Percentiles rank a stretch among this genome's conserved stretches.
Conservation (phyloP, 2,329 filamentous ascomycete genomes). For the Beauveria varroae region DNA sequence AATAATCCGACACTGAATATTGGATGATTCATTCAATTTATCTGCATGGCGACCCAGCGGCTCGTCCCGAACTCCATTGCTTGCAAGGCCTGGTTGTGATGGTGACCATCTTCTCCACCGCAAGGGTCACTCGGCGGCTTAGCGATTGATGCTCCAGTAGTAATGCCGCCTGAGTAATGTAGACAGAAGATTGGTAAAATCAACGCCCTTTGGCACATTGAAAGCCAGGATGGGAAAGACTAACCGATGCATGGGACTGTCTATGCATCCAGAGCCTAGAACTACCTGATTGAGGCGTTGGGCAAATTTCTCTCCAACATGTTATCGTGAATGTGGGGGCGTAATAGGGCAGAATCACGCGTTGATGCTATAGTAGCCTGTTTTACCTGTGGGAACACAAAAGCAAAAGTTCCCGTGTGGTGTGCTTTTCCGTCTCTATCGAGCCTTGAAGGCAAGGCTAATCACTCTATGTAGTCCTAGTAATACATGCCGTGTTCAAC, state of each 20-base stretch:
- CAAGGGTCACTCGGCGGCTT: neutral
- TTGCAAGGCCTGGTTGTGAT: neutral
- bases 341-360: neutral
- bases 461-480: slow-evolving; percentile 1
- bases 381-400: too few species aligned
- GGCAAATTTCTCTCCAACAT: neutral
- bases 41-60: neutral
- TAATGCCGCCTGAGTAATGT: neutral
- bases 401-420: neutral
- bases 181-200: neutral
- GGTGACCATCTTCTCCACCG: slow-evolving; percentile 1
- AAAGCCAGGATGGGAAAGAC: neutral
- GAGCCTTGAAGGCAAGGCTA: neutral
- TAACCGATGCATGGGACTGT: neutral
- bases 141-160: neutral
- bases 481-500: neutral
- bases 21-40: neutral
- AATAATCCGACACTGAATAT: neutral
- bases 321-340: neutral
- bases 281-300: neutral
- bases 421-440: neutral
- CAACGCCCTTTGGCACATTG: neutral
- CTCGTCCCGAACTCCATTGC: slow-evolving; percentile 1
- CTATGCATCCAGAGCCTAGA: neutral
- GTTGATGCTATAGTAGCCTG: neutral